Base-by-base conservation (phyloP, 371 early-diverging fungal species). In the Syncephalis plumigaleata region DNA sequence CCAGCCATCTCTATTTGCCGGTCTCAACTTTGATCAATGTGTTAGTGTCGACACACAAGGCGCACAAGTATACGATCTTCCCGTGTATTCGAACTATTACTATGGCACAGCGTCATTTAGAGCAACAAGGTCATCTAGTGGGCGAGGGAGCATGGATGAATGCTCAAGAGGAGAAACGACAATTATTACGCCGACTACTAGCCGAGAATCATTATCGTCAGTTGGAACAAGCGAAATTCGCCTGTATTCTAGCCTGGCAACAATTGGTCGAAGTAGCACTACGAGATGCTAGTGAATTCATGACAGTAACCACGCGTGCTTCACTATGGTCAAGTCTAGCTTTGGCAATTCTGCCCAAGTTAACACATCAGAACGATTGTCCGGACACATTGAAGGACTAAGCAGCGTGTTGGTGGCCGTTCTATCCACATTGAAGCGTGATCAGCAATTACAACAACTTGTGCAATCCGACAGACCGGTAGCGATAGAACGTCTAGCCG, bases 41-140 rank as follows among this genome's bases (percentile, higher is more conserved):
- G 27, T 64, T 9, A 66, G 64, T 7, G 45, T 47, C 25, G 75
- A 77, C 42, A 73, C 70, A 36, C 65, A 73, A 23, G 81, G 74
- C 0, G 70, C 75, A 40, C 46, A 60, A 1, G 54, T 81, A 9
- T 77, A 70, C 47, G 84, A 89, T 48, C 60, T 88, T 70, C 74
- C 16, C 68, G 70, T 1, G 59, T 83, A 2, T 76, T 69, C 39
- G 57, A 62, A 9, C 56, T 65, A 36, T 58, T 70, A 9, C 50
- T 62, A 39, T 61, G 2, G 62, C 68, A 39, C 61, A 59, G 44
- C 46, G 57, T 3, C 55, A 64, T 15, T 57, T 67, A 13, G 72
- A 75, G 40, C 51, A 56, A 17, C 61, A 62, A 18, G 73, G 77
- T 8, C 16, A n/a, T 21, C 16, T 40, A 5, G 16, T 21, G 8